phyloP scores from a whole-genome alignment of 148 eudicot genomes.

The Vaccinium macrocarpon region DNA sequence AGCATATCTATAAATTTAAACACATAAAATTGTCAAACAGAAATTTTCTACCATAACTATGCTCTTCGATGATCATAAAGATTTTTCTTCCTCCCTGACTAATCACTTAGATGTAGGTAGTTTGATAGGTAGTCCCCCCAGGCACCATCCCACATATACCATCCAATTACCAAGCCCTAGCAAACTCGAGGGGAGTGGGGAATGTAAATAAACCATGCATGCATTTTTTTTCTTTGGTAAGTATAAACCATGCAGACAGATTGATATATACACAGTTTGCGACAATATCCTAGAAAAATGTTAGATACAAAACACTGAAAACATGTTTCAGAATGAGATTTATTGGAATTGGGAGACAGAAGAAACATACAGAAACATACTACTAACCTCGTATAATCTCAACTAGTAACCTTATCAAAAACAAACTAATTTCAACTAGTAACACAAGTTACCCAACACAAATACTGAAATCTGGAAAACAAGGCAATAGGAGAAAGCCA shows the following conservation, averaged over 20 bases:
- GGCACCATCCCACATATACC: not conserved
- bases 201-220: not conserved
- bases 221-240: too few species aligned
- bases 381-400: not conserved
- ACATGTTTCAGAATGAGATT: not conserved
- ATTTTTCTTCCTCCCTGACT: not conserved
- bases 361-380: too few species aligned
- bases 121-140: not conserved
- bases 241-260: not conserved
- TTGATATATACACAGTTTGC: not conserved
- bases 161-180: not conserved
- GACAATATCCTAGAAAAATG: not conserved
- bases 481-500: not conserved
- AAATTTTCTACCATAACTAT: not conserved
- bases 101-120: not conserved
- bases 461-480: not conserved
- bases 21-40: not conserved
- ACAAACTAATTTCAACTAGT: not conserved
- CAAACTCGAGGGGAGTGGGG: not conserved
- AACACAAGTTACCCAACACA: not conserved
- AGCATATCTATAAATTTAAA: not conserved
- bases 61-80: not conserved
- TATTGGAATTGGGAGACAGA: not conserved
- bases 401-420: not conserved
- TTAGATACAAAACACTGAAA: not conserved